Evolutionary conservation across 2,329 filamentous ascomycete genomes (phyloP).

Genomic region (Pyrenophora graminea): DNA sequence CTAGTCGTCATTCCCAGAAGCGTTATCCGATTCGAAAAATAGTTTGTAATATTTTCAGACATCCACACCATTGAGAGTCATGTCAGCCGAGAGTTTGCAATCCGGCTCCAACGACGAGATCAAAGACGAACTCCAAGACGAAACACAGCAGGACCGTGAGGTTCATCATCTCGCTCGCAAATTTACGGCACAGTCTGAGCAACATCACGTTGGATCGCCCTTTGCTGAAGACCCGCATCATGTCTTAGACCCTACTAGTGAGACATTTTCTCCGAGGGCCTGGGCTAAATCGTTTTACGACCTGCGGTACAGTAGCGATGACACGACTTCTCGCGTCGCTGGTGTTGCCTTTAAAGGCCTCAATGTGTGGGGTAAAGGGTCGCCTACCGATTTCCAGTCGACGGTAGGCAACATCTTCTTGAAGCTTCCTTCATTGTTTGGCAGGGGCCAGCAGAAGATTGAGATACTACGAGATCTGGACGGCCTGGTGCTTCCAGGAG

Average conservation of each 20-base stretch:
- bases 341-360: slow-evolving; percentile 68
- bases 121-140: background rate
- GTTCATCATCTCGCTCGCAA: slow-evolving; percentile 45
- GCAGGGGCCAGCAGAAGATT: slow-evolving; percentile 57
- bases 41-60: too few relatives aligned
- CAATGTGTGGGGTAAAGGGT: slow-evolving; percentile 67
- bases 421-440: slow-evolving; percentile 59
- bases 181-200: slow-evolving; percentile 38
- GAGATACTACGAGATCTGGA: slow-evolving; percentile 71
- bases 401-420: slow-evolving; percentile 66
- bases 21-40: too few relatives aligned
- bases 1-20: too few relatives aligned
- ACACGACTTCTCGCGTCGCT: slow-evolving; percentile 58
- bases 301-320: slow-evolving; percentile 47
- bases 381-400: slow-evolving; percentile 68
- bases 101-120: too few relatives aligned
- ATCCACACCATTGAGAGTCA: too few relatives aligned
- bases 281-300: slow-evolving; percentile 55
- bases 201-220: slow-evolving; percentile 38
- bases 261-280: slow-evolving; percentile 48
- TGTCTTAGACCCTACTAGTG: slow-evolving; percentile 48
- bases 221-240: slow-evolving; percentile 44
- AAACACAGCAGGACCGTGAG: slow-evolving; percentile 19
- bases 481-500: slow-evolving; percentile 68
- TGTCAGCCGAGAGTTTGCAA: too few relatives aligned